Base-by-base conservation (phyloP, 2,329 filamentous ascomycete genomes). In the Ceratocystis alfenasii region DNA sequence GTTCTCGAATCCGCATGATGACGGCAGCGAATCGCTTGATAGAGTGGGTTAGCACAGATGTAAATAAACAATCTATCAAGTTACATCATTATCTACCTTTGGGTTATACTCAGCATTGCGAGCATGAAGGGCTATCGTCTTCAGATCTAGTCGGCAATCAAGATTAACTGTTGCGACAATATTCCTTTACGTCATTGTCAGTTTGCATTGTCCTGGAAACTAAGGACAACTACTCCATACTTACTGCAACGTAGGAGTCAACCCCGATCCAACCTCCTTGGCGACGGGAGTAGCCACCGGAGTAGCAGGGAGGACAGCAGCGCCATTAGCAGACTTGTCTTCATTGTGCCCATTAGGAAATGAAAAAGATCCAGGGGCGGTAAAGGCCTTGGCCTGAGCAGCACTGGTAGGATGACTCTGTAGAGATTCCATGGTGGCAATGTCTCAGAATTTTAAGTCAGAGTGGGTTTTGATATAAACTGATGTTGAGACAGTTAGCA, bases 1-100 rank as follows among this genome's bases (percentile, higher is more conserved):
- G 94, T 73, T 99, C 94, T 73, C 94, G 92, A 72, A 99, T 99
- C 80, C 94, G 91, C 94, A 99, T 97, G 77, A 99, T 97, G 70
- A 97, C 93, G 74, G 93, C 93, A 72, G 93, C 94, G 75, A 97
- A 97, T 88, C 93, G 93, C 91, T 95, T 71, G 69, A 70, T 5
- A 68, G 68, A 65, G 46, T 53, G 36, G 69, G 73, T 76, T 73
- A 78, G 75, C 72, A 69, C 60, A 50, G 59, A 28, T 62, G 64
- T 61, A 65, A 66, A 67, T 64, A 36, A 36, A 17, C 65, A 45
- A 59, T 22, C 10, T 28, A 17, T 15, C 4, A 2, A 22, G 33
- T 12, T n/a, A 45, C n/a, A 48, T 20, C 41, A n/a, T 10, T 15
- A 64, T 57, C 25, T 89, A 93, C 89, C 89, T 96, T 96, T 69